phyloP scores from a whole-genome alignment of 2,329 filamentous ascomycete genomes.

The Penicillium sumatraense region DNA sequence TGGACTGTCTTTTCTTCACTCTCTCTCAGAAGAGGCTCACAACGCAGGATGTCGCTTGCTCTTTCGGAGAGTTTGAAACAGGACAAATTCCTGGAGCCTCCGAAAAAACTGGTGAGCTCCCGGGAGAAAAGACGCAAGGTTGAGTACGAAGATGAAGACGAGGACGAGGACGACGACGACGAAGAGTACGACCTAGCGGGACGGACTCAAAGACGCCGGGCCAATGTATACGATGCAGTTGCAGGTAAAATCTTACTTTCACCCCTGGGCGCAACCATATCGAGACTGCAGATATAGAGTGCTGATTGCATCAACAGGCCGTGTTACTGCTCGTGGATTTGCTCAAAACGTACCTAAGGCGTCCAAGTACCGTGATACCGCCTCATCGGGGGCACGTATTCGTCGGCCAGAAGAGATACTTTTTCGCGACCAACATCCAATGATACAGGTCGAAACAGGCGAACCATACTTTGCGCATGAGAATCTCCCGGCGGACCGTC shows the following conservation, averaged over 20 bases:
- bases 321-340: slow-evolving; percentile 49
- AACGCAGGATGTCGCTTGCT: background rate
- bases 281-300: background rate
- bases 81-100: background rate
- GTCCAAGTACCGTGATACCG: slow-evolving; percentile 39
- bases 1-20: background rate
- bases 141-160: background rate
- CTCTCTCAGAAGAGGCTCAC: background rate
- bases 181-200: no score
- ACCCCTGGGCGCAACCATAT: slow-evolving; percentile 1
- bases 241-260: slow-evolving; percentile 51
- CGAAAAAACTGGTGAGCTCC: background rate
- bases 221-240: slow-evolving; percentile 63
- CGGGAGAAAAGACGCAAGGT: background rate
- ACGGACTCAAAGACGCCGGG: slow-evolving; percentile 35
- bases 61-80: background rate
- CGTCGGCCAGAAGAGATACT: slow-evolving; percentile 64
- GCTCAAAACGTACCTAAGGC: slow-evolving; percentile 23
- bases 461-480: slow-evolving; percentile 61
- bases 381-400: slow-evolving; percentile 41
- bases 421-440: slow-evolving; percentile 50
- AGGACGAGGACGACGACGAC: no score
- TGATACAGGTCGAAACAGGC: slow-evolving; percentile 56
- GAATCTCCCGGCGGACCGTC: slow-evolving; percentile 41
- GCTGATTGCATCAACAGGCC: slow-evolving; percentile 40